A percentile compares a stretch with the other conserved stretches of the same genome.
These are phyloP conservation scores for Dillenia turbinata DNA, from an alignment of 164 flowering plant genomes.

Conservation along the genomic window DNA sequence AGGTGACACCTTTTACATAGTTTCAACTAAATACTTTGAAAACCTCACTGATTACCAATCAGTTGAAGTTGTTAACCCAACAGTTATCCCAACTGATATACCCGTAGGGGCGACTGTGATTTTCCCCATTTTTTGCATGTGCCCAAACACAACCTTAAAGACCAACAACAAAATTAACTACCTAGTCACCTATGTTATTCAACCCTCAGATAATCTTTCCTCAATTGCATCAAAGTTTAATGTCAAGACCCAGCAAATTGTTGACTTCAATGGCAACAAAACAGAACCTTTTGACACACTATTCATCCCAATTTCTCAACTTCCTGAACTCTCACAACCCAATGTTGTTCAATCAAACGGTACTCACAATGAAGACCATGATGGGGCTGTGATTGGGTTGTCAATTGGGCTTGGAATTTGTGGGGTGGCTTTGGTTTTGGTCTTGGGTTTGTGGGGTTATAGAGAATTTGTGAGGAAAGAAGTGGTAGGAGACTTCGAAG, in stretches of 20 bases:
- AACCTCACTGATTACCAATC: conserved; percentile 77
- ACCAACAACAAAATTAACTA: conserved; percentile 24
- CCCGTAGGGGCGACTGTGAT: conserved; percentile 31
- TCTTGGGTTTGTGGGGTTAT: conserved; percentile 32
- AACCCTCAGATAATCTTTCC: conserved; percentile 51
- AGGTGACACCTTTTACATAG: conserved; percentile 57
- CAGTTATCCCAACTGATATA: conserved; percentile 44
- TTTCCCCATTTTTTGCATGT: conserved; percentile 81
- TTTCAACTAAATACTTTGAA: conserved; percentile 44
- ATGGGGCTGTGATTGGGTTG: conserved; percentile 45
- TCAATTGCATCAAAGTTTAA: conserved; percentile 48
- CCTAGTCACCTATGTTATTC: conserved; percentile 65
- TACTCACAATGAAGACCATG: conserved; percentile 13
- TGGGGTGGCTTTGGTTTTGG: conserved; percentile 28
- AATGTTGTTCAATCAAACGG: conserved; percentile 11
- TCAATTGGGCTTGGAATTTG: conserved; percentile 52
- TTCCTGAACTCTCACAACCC: conserved; percentile 59
- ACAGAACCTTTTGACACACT: conserved; percentile 35
- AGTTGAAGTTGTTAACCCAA: conserved; percentile 63
- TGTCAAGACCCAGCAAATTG: conserved; percentile 22
- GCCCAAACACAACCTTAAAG: conserved; percentile 47
- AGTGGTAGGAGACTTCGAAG: conserved; percentile 9
- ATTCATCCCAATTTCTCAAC: conserved; percentile 57
- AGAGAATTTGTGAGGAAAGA: conserved; percentile 16
- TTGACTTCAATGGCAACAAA: conserved; percentile 40